These are phyloP conservation scores for Halenospora varia DNA, from an alignment of 495 filamentous ascomycete genomes.

Conservation along the genomic window DNA sequence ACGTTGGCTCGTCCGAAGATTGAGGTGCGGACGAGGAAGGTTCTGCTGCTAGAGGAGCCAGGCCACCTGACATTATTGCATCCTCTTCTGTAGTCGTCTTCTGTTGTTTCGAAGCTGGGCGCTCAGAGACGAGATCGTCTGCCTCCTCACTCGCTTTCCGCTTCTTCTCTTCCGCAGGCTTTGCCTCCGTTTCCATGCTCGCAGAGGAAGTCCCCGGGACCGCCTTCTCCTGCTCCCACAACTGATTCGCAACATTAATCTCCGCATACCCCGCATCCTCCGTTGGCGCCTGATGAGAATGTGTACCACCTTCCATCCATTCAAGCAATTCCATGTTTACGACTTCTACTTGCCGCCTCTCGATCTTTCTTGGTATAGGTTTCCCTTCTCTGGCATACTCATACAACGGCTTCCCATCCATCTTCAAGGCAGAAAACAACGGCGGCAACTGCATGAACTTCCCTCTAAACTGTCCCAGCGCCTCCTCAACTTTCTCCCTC, in stretches of 20 bases:
- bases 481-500: conserved; percentile 69
- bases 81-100: conserved; percentile 27
- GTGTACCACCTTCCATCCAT: conserved; percentile 81
- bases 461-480: conserved; percentile 71
- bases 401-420: conserved; percentile 88
- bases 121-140: conserved; percentile 32
- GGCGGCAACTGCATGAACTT: conserved; percentile 89
- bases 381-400: conserved; percentile 93
- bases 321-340: conserved; percentile 72
- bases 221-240: conserved; percentile 46
- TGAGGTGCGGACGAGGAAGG: background rate
- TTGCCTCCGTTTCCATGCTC: conserved; percentile 32
- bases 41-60: conserved; percentile 21
- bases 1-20: background rate
- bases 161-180: conserved; percentile 31
- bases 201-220: conserved; percentile 24
- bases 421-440: conserved; percentile 83
- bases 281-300: conserved; percentile 67
- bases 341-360: conserved; percentile 73
- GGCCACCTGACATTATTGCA: conserved; percentile 48
- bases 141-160: conserved; percentile 33
- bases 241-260: conserved; percentile 67
- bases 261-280: conserved; percentile 69
- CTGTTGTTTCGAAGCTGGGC: conserved; percentile 26
- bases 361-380: conserved; percentile 76